These are phyloP conservation scores for Sphaceloma murrayae DNA, from an alignment of 2,329 filamentous ascomycete species.

Conservation along the genomic window DNA sequence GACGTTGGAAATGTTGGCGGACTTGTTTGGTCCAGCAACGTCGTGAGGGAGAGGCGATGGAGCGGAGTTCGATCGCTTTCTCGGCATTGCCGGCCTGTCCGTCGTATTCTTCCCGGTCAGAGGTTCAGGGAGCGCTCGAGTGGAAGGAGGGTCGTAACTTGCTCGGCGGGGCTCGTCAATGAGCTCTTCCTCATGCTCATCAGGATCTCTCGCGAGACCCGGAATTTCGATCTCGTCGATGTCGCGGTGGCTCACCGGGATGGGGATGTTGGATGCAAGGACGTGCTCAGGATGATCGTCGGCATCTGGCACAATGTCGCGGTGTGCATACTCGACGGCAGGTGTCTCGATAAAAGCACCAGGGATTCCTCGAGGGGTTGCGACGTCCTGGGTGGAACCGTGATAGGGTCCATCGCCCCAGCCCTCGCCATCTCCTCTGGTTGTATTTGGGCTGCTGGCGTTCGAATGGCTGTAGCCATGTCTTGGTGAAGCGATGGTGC, in stretches of 20 bases:
- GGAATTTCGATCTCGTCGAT: slow-evolving; percentile 73
- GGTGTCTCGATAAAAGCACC: slow-evolving; percentile 20
- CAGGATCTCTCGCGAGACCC: slow-evolving; percentile 58
- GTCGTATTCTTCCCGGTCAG: not conserved
- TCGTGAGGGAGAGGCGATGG: slow-evolving; percentile 5
- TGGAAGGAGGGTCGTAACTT: slow-evolving; percentile 2
- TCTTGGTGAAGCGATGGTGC: slow-evolving; percentile 3
- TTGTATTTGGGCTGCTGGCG: slow-evolving; percentile 11
- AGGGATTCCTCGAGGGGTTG: slow-evolving; percentile 14
- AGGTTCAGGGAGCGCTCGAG: no score
- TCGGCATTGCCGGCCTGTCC: slow-evolving; percentile 1
- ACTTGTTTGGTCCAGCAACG: slow-evolving; percentile 9
- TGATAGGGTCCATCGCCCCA: slow-evolving; percentile 16
- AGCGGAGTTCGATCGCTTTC: slow-evolving; percentile 5
- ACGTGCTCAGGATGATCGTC: slow-evolving; percentile 29
- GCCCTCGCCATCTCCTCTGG: not conserved
- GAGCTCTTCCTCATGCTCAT: slow-evolving; percentile 35
- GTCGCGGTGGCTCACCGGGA: slow-evolving; percentile 59
- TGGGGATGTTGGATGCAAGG: slow-evolving; percentile 52
- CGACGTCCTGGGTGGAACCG: not conserved
- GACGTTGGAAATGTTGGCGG: slow-evolving; percentile 3
- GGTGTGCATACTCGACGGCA: slow-evolving; percentile 9
- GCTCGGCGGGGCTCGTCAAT: slow-evolving; percentile 6
- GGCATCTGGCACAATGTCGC: slow-evolving; percentile 30
- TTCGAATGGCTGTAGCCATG: slow-evolving; percentile 15